phyloP scores from a whole-genome alignment of 1,284 basidiomycete genomes.

The Sporisorium exsertum region DNA sequence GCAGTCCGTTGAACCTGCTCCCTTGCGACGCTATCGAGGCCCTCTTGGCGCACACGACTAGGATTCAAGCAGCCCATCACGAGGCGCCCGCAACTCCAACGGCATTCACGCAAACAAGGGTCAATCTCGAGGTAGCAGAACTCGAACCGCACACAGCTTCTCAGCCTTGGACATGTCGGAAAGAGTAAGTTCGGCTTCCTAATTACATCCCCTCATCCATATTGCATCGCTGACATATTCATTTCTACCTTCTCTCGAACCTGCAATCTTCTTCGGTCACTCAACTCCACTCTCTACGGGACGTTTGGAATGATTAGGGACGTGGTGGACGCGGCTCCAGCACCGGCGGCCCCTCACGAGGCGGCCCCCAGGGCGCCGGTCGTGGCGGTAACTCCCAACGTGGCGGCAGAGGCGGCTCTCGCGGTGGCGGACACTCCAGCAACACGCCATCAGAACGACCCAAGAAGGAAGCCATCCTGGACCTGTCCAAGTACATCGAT shows the following conservation, averaged over 20 bases:
- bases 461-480: slow-evolving; percentile 93
- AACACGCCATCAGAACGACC: slow-evolving; percentile 77
- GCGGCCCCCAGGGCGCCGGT: slow-evolving; percentile 14
- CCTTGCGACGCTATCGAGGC: background rate
- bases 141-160: background rate
- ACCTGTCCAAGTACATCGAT: slow-evolving; percentile 92
- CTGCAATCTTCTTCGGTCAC: background rate
- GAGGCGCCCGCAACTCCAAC: background rate
- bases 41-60: background rate
- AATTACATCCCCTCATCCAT: background rate
- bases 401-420: background rate
- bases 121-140: background rate
- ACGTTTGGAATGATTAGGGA: slow-evolving; percentile 5
- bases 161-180: slow-evolving; percentile 25
- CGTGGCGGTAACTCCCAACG: slow-evolving; percentile 16
- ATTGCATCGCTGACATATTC: background rate
- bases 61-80: background rate
- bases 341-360: slow-evolving; percentile 21
- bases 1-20: background rate
- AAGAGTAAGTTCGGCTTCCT: slow-evolving; percentile 20
- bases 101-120: background rate
- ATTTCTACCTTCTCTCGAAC: background rate
- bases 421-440: slow-evolving; percentile 11
- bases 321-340: slow-evolving; percentile 23
- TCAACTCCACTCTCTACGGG: background rate